Evolutionary conservation across 2,329 filamentous ascomycete species (phyloP).

Genomic region (Trichothecium roseum): DNA sequence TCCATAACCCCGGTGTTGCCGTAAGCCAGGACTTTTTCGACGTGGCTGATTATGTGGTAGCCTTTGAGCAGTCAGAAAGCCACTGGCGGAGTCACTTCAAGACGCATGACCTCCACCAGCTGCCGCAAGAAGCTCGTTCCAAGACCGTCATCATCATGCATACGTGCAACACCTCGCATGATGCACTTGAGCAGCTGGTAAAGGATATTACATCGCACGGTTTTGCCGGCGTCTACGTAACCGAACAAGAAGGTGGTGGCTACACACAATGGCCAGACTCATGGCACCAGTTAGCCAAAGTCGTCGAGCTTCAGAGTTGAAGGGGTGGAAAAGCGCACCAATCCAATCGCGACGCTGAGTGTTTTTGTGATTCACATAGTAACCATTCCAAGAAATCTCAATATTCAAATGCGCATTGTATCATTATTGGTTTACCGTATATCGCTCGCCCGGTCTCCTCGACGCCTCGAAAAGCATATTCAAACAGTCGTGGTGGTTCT

Average conservation of each 20-base stretch:
- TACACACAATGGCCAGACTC: conserved; percentile 10
- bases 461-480: neutral
- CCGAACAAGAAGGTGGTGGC: conserved; percentile 9
- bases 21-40: conserved; percentile 27
- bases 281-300: conserved; percentile 7
- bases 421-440: too few species aligned
- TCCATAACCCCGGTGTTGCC: conserved; percentile 34
- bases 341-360: too few species aligned
- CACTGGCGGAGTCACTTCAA: conserved; percentile 7
- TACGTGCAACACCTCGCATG: conserved; percentile 2
- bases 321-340: too few species aligned
- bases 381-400: too few species aligned
- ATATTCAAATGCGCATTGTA: too few species aligned
- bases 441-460: neutral
- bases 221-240: conserved; percentile 9
- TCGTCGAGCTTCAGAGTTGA: neutral
- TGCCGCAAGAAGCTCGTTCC: neutral
- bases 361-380: too few species aligned
- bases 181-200: conserved; percentile 3
- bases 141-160: conserved; percentile 10
- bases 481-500: neutral
- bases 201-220: conserved; percentile 4
- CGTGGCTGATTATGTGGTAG: conserved; percentile 30
- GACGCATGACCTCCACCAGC: neutral
- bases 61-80: conserved; percentile 25